Conservation (phyloP, 352 stramenopile genomes). For the Phytopythium helicoides region DNA sequence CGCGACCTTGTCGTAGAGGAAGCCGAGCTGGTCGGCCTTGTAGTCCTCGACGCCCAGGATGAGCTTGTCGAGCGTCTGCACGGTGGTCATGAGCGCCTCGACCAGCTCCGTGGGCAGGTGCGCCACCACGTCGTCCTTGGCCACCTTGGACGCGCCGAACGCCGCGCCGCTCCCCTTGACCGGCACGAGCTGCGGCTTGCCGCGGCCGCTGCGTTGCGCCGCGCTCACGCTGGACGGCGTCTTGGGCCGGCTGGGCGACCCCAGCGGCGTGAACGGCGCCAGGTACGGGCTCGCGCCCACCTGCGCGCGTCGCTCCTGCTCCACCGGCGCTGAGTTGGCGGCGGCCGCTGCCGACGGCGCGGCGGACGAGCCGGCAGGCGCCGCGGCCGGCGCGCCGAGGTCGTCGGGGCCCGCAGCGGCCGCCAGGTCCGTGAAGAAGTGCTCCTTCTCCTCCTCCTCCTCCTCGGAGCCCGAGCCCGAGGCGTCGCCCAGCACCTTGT, state of each 20-base stretch:
- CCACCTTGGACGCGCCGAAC: constrained; percentile 23
- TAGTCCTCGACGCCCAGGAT: constrained; percentile 57
- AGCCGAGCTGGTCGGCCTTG: constrained; percentile 54
- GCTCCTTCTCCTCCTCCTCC: constrained; percentile 32
- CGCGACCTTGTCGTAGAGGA: constrained; percentile 54
- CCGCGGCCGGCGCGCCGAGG: constrained; percentile 2
- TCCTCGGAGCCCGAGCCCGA: constrained; percentile 10
- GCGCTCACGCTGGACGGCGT: constrained; percentile 39
- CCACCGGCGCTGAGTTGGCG: constrained; percentile 6
- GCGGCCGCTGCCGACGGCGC: constrained; percentile 17
- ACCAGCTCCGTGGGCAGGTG: constrained; percentile 55
- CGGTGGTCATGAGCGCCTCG: constrained; percentile 54
- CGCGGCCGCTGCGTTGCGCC: constrained; percentile 15
- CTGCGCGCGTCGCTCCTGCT: constrained; percentile 58
- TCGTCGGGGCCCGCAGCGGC: constrained; percentile 3
- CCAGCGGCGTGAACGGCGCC: constrained; percentile 64
- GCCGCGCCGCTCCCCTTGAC: constrained; percentile 25
- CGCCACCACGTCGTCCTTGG: constrained; percentile 56
- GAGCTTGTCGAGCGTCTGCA: constrained; percentile 67
- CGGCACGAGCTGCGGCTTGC: constrained; percentile 58
- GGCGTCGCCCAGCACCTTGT: constrained; percentile 19
- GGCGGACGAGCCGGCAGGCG: background rate
- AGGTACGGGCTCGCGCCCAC: constrained; percentile 64
- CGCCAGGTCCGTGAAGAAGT: constrained; percentile 26
- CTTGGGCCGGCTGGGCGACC: constrained; percentile 52